Percentiles rank a stretch among this genome's conserved stretches.
Conservation (phyloP, 2,329 filamentous ascomycete genomes). For the Geosmithia morbida region DNA sequence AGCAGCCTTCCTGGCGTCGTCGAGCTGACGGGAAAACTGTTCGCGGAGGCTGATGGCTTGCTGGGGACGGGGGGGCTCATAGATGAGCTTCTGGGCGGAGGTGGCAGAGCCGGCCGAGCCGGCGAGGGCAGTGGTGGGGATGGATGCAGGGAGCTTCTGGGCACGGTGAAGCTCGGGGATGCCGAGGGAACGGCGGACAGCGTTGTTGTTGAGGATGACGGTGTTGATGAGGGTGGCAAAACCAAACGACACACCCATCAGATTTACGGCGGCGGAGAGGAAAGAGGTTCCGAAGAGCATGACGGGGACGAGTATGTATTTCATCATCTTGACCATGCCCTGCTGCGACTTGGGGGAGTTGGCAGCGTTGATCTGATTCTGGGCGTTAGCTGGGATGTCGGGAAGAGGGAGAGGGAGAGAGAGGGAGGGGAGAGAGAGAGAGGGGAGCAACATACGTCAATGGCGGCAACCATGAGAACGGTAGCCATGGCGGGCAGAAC, state of each 20-base stretch:
- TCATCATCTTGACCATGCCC: conserved; percentile 25
- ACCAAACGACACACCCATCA: conserved; percentile 28
- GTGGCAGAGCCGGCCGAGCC: neutral
- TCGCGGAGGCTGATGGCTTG: conserved; percentile 12
- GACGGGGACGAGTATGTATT: conserved; percentile 25
- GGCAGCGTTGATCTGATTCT: conserved; percentile 18
- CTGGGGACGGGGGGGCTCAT: conserved; percentile 17
- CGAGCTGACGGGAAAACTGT: conserved; percentile 16
- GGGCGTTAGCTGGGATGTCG: conserved; percentile 6
- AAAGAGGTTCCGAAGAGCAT: conserved; percentile 29
- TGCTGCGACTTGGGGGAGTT: conserved; percentile 15
- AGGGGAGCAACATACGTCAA: conserved; percentile 27
- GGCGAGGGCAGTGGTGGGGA: conserved; percentile 2
- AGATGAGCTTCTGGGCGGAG: conserved; percentile 7
- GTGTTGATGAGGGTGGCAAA: conserved; percentile 20
- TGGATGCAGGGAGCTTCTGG: conserved; percentile 5
- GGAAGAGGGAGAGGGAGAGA: neutral
- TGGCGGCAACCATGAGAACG: conserved; percentile 36
- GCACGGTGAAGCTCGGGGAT: conserved; percentile 17
- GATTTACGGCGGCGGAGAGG: conserved; percentile 32
- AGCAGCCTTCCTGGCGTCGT: conserved; percentile 22
- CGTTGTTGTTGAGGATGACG: conserved; percentile 19
- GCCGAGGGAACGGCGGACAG: conserved; percentile 20
- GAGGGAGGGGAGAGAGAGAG: neutral
- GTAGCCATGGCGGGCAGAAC: conserved; percentile 54